Conservation (phyloP, 2,329 filamentous ascomycete species). For the Pseudogymnoascus sp. region DNA sequence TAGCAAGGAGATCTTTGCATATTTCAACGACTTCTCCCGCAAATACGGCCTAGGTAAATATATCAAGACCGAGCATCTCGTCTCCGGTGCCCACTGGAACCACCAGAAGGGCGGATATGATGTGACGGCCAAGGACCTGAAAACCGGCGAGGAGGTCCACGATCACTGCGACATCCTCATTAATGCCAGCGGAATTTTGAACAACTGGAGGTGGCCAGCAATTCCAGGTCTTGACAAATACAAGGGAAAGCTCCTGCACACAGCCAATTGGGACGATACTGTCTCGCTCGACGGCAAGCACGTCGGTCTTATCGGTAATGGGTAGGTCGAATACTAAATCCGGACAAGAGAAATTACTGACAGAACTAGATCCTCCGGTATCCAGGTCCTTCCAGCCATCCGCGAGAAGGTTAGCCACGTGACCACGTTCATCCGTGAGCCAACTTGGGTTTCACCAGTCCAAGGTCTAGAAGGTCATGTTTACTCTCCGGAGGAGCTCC, state of each 20-base stretch:
- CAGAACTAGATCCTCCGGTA: slow-evolving; percentile 30
- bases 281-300: slow-evolving; percentile 31
- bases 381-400: slow-evolving; percentile 40
- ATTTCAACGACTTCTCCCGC: slow-evolving; percentile 40
- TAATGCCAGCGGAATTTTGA: slow-evolving; percentile 21
- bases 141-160: slow-evolving; percentile 33
- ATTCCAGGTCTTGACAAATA: slow-evolving; percentile 39
- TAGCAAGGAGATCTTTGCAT: slow-evolving; percentile 48
- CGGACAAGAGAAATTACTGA: slow-evolving; percentile 19
- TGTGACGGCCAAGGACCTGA: slow-evolving; percentile 41
- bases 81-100: slow-evolving; percentile 39
- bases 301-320: slow-evolving; percentile 38
- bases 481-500: slow-evolving; percentile 34
- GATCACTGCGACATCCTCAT: slow-evolving; percentile 21
- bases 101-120: slow-evolving; percentile 39
- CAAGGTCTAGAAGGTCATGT: slow-evolving; percentile 35
- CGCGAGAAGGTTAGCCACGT: slow-evolving; percentile 27
- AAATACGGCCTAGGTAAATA: slow-evolving; percentile 42
- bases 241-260: slow-evolving; percentile 38
- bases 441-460: slow-evolving; percentile 40
- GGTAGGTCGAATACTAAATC: slow-evolving; percentile 20
- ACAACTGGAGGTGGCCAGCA: slow-evolving; percentile 35
- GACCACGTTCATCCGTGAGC: slow-evolving; percentile 41
- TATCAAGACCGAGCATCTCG: slow-evolving; percentile 38
- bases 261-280: slow-evolving; percentile 33